Conservation (phyloP, 2,329 filamentous ascomycete species). For the Alternaria gaisen region DNA sequence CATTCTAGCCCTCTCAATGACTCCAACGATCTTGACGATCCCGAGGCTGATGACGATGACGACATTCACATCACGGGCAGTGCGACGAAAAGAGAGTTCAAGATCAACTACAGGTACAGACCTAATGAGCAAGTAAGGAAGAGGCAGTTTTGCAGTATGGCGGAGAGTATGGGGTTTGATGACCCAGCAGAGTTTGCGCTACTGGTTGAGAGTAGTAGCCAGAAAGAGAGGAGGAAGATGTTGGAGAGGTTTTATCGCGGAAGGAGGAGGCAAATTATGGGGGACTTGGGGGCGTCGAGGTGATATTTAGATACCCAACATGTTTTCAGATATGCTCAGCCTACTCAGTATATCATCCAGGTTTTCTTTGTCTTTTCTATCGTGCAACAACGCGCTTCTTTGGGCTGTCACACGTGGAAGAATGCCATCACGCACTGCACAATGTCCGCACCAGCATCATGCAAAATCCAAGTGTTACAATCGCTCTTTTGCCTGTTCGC, state of each 20-base stretch:
- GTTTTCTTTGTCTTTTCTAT: too few species aligned
- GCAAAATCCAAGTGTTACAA: too few species aligned
- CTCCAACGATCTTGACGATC: neutral
- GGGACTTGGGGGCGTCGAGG: neutral
- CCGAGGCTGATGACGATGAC: conserved; percentile 29
- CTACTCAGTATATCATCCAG: too few species aligned
- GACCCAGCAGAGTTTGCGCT: conserved; percentile 86
- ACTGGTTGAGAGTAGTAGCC: conserved; percentile 89
- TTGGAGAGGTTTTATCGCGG: conserved; percentile 81
- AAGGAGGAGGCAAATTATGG: conserved; percentile 61
- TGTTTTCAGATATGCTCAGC: too few species aligned
- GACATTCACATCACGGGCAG: conserved; percentile 24
- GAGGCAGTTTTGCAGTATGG: conserved; percentile 93
- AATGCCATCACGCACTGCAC: too few species aligned
- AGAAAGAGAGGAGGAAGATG: conserved; percentile 79
- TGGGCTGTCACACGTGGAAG: too few species aligned
- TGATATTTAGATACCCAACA: neutral
- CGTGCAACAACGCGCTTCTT: too few species aligned
- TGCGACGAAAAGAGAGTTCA: conserved; percentile 46
- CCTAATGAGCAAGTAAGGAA: conserved; percentile 77
- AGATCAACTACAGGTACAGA: conserved; percentile 68
- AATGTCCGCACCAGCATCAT: too few species aligned
- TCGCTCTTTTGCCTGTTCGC: too few species aligned
- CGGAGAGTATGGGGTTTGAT: conserved; percentile 76
- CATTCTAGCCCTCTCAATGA: conserved; percentile 22